Evolutionary conservation across 345 rosid genomes (phyloP), one percentile per base, ranked within the genome.

Genomic region (Psidium friedrichsthalianum): DNA sequence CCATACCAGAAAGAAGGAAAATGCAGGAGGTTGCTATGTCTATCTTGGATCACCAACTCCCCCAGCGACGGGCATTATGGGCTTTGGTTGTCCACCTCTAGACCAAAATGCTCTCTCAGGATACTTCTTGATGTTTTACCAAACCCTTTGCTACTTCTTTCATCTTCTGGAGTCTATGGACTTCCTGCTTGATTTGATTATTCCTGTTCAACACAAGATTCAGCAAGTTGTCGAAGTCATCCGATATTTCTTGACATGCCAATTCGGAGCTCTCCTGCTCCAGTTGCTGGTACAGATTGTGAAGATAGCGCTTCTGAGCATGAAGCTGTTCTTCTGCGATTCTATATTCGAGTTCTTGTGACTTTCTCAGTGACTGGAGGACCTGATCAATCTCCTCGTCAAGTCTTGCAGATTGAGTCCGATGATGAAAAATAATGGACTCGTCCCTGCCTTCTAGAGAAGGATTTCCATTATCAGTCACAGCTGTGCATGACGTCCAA

Each of bases 81-180:
- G 13, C 84, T 86, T 82, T 83, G 89, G 58, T 90, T 89, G 44
- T 91, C 90, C 47, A 88, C 22, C 15, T 89, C 92, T 81, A 92
- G 82, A 87, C 90, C 91, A 82, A 91, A 95, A 84, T 88, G 90
- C 74, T 91, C 94, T 91, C 87, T 92, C 69, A 93, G 93, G 56
- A 89, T 87, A 64, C 82, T 83, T 82, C 88, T 93, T 32, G 97
- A 86, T 55, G 94, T 92, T 88, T 90, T 92, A 49, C 97, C 98
- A 85, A 95, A 94, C 78, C n/a, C 98, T 6, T 92, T 85, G 94
- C 93, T 52, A 95, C 95, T 89, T 90, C 89, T 90, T 91, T 88
- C 98, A 96, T 96, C 81, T 92, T 91, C 88, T 89, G 89, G 80
- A 95, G 92, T 89, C 90, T 94, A 84, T 82, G 74, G 57, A 89